phyloP scores from a whole-genome alignment of 2,329 filamentous ascomycete genomes.

The Penicillium brasilianum region DNA sequence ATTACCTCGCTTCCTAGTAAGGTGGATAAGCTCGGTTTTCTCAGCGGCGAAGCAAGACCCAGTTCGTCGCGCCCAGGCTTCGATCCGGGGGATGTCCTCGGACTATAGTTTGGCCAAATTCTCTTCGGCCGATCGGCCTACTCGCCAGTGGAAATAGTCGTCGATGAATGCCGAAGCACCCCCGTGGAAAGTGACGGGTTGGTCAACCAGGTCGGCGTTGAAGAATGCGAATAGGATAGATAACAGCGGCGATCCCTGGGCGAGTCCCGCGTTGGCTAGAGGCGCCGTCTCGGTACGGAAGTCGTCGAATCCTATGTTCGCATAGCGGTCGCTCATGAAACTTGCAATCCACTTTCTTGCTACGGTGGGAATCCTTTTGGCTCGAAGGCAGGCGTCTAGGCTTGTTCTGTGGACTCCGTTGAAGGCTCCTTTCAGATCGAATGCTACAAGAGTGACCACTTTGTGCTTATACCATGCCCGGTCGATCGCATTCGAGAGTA shows the following conservation, averaged over 20 bases:
- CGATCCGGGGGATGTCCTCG: constrained; percentile 35
- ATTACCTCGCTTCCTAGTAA: constrained; percentile 25
- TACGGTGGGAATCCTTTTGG: constrained; percentile 12
- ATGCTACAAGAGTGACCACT: constrained; percentile 11
- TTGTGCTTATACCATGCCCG: constrained; percentile 11
- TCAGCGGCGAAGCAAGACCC: constrained; percentile 35
- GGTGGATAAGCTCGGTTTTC: constrained; percentile 39
- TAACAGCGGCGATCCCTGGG: constrained; percentile 39
- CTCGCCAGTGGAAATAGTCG: constrained; percentile 35
- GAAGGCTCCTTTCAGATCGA: constrained; percentile 19
- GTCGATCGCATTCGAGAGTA: constrained; percentile 19
- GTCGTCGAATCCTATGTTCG: constrained; percentile 26
- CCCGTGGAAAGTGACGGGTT: constrained; percentile 14
- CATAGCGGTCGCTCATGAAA: constrained; percentile 24
- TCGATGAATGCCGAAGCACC: constrained; percentile 38
- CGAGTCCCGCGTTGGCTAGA: constrained; percentile 22
- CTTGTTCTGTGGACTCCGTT: constrained; percentile 18
- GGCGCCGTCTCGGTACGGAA: constrained; percentile 12
- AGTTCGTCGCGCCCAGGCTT: constrained; percentile 32
- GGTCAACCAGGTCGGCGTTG: constrained; percentile 44
- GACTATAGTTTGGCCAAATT: constrained; percentile 30
- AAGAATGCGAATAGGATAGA: constrained; percentile 46
- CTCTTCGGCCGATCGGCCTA: constrained; percentile 26
- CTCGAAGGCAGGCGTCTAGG: constrained; percentile 14
- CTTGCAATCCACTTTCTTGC: constrained; percentile 21